Evolutionary conservation across 2,329 filamentous ascomycete species (phyloP).

Genomic region (Colletotrichum camelliae): DNA sequence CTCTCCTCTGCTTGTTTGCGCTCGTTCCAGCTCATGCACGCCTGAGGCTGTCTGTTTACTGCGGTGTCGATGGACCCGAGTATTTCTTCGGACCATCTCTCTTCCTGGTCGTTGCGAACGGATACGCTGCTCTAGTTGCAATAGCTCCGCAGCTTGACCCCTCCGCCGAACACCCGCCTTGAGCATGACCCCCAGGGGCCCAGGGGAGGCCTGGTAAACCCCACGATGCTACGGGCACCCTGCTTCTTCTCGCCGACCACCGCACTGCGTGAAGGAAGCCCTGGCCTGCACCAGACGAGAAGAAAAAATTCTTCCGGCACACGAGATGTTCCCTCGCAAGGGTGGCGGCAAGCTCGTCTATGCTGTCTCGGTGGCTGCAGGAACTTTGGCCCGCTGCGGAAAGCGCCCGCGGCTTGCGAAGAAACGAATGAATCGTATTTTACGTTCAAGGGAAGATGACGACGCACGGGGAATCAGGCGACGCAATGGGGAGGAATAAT

Average conservation of each 20-base stretch:
- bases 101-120: not conserved
- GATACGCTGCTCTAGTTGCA: not conserved
- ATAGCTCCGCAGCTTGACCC: not conserved
- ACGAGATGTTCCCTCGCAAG: not conserved
- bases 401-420: not conserved
- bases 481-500: not conserved
- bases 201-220: not conserved
- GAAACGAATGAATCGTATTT: not conserved
- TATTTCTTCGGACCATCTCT: not conserved
- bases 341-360: not conserved
- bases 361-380: not conserved
- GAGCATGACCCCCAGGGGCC: not conserved
- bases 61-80: not conserved
- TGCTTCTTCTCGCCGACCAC: not conserved
- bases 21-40: not conserved
- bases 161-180: not conserved
- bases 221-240: not conserved
- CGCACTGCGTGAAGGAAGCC: not conserved
- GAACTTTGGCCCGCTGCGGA: not conserved
- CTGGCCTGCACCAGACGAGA: not conserved
- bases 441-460: not conserved
- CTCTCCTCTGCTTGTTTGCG: not conserved
- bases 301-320: not conserved
- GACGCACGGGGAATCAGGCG: not conserved
- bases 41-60: not conserved